Percentiles rank a stretch among this genome's conserved stretches.
Evolutionary conservation across 2,329 filamentous ascomycete species (phyloP).

Genomic region (Aspergillus tanneri): DNA sequence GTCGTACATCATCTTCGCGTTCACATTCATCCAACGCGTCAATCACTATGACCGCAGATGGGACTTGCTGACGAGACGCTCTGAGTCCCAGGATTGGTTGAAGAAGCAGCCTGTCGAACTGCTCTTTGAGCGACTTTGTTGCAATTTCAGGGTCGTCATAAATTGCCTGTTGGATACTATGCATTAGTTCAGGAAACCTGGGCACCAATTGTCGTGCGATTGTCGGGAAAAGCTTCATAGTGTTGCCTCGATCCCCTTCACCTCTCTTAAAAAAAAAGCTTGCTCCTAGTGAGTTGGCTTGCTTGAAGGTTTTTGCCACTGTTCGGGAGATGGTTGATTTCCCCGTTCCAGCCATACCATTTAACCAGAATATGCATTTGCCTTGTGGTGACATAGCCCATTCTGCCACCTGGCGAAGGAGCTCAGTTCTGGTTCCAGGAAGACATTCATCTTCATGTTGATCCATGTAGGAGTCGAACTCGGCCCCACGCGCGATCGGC

Average conservation of each 20-base stretch:
- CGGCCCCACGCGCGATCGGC: conserved; percentile 4
- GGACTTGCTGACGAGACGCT: not conserved
- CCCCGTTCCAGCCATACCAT: conserved; percentile 32
- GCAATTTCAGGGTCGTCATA: conserved; percentile 24
- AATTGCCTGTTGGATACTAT: conserved; percentile 13
- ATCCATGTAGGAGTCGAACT: conserved; percentile 19
- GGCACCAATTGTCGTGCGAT: too few relatives aligned
- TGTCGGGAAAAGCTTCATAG: conserved; percentile 41
- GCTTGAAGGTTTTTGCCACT: conserved; percentile 11
- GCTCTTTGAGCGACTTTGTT: conserved; percentile 24
- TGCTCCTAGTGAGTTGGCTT: conserved; percentile 29
- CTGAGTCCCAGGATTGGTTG: conserved; percentile 18
- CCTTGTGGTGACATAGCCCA: conserved; percentile 22
- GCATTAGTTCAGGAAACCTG: conserved; percentile 30
- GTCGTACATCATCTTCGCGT: conserved; percentile 14
- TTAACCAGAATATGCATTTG: conserved; percentile 7
- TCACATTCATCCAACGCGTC: conserved; percentile 29
- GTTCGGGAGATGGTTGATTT: not conserved
- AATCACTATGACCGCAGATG: conserved; percentile 19
- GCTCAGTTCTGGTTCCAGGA: conserved; percentile 21
- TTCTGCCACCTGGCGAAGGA: conserved; percentile 20
- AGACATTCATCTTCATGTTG: conserved; percentile 21
- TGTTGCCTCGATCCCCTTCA: conserved; percentile 39
- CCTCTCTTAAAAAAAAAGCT: conserved; percentile 51
- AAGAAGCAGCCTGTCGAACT: conserved; percentile 28